Percentiles rank a stretch among this genome's conserved stretches.
phyloP scores from a whole-genome alignment of 2,329 filamentous ascomycete genomes.

The Botrytis medusae region DNA sequence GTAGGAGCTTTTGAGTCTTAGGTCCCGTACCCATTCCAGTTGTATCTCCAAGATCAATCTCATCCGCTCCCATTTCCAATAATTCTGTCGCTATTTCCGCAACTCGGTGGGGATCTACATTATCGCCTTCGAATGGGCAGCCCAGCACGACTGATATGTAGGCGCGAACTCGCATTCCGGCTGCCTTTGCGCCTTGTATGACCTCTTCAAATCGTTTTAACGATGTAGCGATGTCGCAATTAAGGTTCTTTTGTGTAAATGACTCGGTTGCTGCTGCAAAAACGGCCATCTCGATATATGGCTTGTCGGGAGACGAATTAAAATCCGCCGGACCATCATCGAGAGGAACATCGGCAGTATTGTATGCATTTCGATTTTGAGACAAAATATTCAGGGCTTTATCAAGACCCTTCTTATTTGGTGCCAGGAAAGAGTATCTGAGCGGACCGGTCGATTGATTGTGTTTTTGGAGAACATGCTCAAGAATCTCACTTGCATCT shows the following conservation, averaged over 20 bases:
- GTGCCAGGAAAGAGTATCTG: slow-evolving; percentile 78
- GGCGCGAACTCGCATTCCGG: slow-evolving; percentile 68
- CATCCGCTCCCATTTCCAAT: slow-evolving; percentile 83
- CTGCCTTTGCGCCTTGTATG: slow-evolving; percentile 64
- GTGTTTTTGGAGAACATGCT: slow-evolving; percentile 61
- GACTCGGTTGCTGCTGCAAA: slow-evolving; percentile 81
- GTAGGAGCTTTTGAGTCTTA: slow-evolving; percentile 62
- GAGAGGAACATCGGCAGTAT: slow-evolving; percentile 46
- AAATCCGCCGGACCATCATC: background rate
- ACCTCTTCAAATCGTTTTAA: slow-evolving; percentile 69
- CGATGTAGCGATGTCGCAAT: slow-evolving; percentile 74
- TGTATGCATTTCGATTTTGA: slow-evolving; percentile 53
- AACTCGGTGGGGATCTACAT: slow-evolving; percentile 62
- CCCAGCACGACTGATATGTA: slow-evolving; percentile 80
- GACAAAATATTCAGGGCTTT: slow-evolving; percentile 58
- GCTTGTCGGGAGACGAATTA: slow-evolving; percentile 36
- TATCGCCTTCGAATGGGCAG: slow-evolving; percentile 71
- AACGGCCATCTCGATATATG: slow-evolving; percentile 69
- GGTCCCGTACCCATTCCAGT: slow-evolving; percentile 87
- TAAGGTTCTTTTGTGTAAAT: slow-evolving; percentile 80
- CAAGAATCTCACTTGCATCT: slow-evolving; percentile 71
- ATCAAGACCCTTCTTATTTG: slow-evolving; percentile 71
- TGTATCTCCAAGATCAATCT: slow-evolving; percentile 87
- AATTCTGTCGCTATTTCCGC: slow-evolving; percentile 67
- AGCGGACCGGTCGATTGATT: slow-evolving; percentile 56